Evolutionary conservation across 768 basidiomycete species (phyloP), one percentile per base, ranked within the genome.

Genomic region (Amanita subjunquillea): DNA sequence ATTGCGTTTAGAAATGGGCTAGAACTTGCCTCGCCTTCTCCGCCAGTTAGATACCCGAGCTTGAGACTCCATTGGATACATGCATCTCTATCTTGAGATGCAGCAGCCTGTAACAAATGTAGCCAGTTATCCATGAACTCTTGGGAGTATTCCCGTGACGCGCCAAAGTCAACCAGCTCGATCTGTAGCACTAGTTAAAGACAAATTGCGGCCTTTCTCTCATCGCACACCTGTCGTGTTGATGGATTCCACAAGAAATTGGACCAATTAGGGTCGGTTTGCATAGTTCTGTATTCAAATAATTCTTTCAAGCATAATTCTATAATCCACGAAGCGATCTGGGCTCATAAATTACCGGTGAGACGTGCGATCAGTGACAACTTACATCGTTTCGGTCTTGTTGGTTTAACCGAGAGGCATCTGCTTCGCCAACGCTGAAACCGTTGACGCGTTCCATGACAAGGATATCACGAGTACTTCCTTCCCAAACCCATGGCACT

Each of bases 181-280:
- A 94, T 71, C 83, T 90, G 55, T 38, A 32, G 23, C 20, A 42
- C 20, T 15, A 29, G 4, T 37, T 29, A 36, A 22, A 38, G 36
- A 27, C 48, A 5, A 52, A 47, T 38, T 20, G 9, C 23, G 46
- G 37, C 41, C 7, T 10, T 23, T 17, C 38, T 29, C 20, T 3
- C n/a, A 20, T 17, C 12, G 54, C 62, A 1, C 13, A 85, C 87
- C 74, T 83, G 79, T 40, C 77, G 73, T 1, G 81, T 82, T 2
- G 69, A 54, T 0, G 73, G 59, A 65, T 93, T 87, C 83, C 89
- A 97, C 22, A 99, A 71, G 70, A 99, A 98, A 66, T 98, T 98
- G 7, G 91, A 88, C 89, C 91, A 98, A 60, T 99, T 98, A 3
- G 96, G 96, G 63, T 99, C 95, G 0, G 95, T 99, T 66, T 98